phyloP scores from a whole-genome alignment of 1,139 yeast genomes.

The Petasospora rhodanensis region DNA sequence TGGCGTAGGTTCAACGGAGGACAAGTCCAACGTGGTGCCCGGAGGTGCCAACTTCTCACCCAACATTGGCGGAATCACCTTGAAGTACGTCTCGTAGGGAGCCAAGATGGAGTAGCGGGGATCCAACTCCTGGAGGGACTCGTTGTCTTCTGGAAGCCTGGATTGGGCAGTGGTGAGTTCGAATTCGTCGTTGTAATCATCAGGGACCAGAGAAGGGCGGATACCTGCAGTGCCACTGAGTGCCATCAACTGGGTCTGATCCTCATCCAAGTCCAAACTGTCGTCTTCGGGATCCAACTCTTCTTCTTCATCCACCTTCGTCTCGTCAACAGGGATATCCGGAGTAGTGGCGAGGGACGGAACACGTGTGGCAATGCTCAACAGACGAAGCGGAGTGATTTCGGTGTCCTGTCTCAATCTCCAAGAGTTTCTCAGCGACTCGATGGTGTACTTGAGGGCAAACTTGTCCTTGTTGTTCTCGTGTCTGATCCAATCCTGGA shows the following conservation, averaged over 20 bases:
- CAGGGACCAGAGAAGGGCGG: neutral
- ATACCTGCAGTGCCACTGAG: slow-evolving; percentile 2
- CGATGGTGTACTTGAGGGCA: neutral
- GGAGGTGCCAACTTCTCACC: slow-evolving; percentile 20
- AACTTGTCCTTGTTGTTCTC: slow-evolving; percentile 2
- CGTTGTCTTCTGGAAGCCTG: neutral
- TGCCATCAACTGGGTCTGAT: slow-evolving; percentile 1
- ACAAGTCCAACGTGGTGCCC: slow-evolving; percentile 20
- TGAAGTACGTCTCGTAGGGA: slow-evolving; percentile 15
- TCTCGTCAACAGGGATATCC: slow-evolving; percentile 3
- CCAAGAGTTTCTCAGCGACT: slow-evolving; percentile 1
- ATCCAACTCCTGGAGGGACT: slow-evolving; percentile 3
- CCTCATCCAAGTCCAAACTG: slow-evolving; percentile 4
- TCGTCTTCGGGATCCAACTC: slow-evolving; percentile 3
- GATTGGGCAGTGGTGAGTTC: neutral
- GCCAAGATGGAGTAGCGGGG: slow-evolving; percentile 12
- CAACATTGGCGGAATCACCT: slow-evolving; percentile 17
- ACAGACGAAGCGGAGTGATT: neutral
- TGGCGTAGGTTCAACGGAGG: slow-evolving; percentile 12
- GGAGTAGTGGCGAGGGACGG: neutral
- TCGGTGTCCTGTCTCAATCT: slow-evolving; percentile 1
- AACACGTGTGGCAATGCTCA: neutral
- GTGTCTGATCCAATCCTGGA: slow-evolving; percentile 6
- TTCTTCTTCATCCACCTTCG: slow-evolving; percentile 3
- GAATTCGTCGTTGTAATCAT: neutral